These are phyloP conservation scores for Rhizopogon sp. DNA, from an alignment of 768 basidiomycete genomes.

Conservation along the genomic window DNA sequence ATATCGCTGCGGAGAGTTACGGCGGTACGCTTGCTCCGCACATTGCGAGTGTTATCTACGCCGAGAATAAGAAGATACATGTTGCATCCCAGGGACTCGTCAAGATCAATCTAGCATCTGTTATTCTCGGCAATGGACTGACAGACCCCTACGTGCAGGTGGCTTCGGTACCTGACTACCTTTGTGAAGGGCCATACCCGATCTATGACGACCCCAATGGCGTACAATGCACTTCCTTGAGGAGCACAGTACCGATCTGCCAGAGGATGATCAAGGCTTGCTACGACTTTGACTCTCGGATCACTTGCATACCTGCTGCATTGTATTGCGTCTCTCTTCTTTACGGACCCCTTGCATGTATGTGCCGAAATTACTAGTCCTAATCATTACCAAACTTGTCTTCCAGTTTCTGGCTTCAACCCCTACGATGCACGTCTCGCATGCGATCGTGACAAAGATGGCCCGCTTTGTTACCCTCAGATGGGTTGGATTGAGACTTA, in stretches of 20 bases:
- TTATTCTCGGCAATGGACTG: conserved; percentile 85
- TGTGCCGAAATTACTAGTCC: conserved; percentile 18
- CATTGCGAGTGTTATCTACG: conserved; percentile 78
- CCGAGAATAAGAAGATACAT: conserved; percentile 62
- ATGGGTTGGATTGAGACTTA: conserved; percentile 86
- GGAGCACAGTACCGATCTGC: conserved; percentile 67
- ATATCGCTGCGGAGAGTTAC: conserved; percentile 79
- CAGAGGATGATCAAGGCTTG: conserved; percentile 69
- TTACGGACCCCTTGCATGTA: conserved; percentile 65
- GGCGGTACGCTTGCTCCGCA: conserved; percentile 79
- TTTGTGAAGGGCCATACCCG: conserved; percentile 78
- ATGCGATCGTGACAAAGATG: conserved; percentile 71
- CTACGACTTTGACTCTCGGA: conserved; percentile 52
- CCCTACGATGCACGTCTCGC: conserved; percentile 80
- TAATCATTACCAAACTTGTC: conserved; percentile 1
- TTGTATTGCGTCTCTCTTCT: conserved; percentile 80
- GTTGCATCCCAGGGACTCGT: conserved; percentile 41
- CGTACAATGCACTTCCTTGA: conserved; percentile 58
- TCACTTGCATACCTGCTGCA: conserved; percentile 68
- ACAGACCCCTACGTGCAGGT: conserved; percentile 84
- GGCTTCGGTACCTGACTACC: conserved; percentile 75
- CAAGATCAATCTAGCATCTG: conserved; percentile 74
- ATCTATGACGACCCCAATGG: conserved; percentile 70
- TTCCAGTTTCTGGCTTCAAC: conserved; percentile 67
- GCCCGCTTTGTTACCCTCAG: conserved; percentile 70